These are phyloP conservation scores for Emmonsiellopsis sp. DNA, from an alignment of 2,329 filamentous ascomycete species.

Conservation along the genomic window DNA sequence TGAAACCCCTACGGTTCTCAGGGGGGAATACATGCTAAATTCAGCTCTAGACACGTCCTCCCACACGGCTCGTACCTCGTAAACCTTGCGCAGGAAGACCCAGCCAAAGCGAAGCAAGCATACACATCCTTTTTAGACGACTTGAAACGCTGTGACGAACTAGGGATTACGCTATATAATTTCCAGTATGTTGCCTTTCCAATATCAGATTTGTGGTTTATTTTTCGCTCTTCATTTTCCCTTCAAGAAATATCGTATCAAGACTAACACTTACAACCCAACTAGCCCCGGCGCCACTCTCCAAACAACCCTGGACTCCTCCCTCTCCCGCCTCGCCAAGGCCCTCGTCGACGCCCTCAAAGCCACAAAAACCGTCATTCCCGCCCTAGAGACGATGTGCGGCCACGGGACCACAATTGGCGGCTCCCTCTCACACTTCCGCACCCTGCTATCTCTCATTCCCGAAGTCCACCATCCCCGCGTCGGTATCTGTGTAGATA, in stretches of 20 bases:
- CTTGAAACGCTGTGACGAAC: constrained; percentile 68
- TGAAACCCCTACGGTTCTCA: neutral
- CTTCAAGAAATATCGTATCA: neutral
- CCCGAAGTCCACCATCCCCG: constrained; percentile 63
- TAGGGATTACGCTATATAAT: constrained; percentile 91
- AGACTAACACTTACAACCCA: neutral
- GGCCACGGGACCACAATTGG: constrained; percentile 82
- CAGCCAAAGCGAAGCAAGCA: constrained; percentile 71
- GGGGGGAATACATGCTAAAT: constrained; percentile 6
- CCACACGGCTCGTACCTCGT: constrained; percentile 96
- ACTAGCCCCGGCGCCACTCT: constrained; percentile 66
- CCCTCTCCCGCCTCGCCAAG: constrained; percentile 67
- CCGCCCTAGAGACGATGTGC: constrained; percentile 92
- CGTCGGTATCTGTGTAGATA: constrained; percentile 92
- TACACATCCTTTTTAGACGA: constrained; percentile 84
- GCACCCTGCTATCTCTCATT: constrained; percentile 71
- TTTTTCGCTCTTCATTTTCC: neutral
- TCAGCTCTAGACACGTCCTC: constrained; percentile 53
- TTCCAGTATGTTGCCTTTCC: constrained; percentile 55
- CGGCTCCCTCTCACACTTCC: constrained; percentile 73
- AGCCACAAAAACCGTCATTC: constrained; percentile 66
- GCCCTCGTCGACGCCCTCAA: constrained; percentile 76
- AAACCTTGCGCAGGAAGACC: constrained; percentile 81
- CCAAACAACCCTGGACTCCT: constrained; percentile 56
- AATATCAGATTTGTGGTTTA: neutral